Conservation (phyloP, 306 rosid species). For the Prunus fruticosa region DNA sequence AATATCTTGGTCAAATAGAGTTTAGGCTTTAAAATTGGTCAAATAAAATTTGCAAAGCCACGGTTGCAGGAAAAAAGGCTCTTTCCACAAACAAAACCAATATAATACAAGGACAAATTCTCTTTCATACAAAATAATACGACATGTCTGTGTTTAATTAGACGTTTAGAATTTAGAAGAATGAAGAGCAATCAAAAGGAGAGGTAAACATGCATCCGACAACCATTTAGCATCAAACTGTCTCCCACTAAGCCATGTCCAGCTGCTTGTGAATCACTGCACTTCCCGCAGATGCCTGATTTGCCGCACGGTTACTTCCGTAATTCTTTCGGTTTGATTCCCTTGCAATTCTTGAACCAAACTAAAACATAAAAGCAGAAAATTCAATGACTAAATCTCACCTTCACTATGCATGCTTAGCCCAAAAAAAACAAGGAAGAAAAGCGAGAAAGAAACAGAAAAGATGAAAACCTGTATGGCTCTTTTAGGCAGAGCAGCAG, state of each 20-base stretch:
- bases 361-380: constrained; percentile 47
- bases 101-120: no score
- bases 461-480: constrained; percentile 77
- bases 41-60: no score
- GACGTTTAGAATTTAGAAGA: not conserved
- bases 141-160: no score
- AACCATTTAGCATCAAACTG: not conserved
- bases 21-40: no score
- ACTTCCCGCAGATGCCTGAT: constrained; percentile 95
- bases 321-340: constrained; percentile 86
- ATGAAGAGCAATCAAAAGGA: not conserved
- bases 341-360: constrained; percentile 95
- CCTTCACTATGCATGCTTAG: not conserved
- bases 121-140: no score
- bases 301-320: constrained; percentile 95
- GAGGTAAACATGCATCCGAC: not conserved
- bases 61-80: no score
- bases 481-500: constrained; percentile 88
- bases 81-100: no score
- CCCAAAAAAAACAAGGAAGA: not conserved
- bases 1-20: no score
- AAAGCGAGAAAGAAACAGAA: not conserved
- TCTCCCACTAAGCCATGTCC: constrained; percentile 23
- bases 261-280: constrained; percentile 48
- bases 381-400: constrained; percentile 11